Conservation (phyloP, 495 filamentous ascomycete genomes). For the Bombardia bombarda region DNA sequence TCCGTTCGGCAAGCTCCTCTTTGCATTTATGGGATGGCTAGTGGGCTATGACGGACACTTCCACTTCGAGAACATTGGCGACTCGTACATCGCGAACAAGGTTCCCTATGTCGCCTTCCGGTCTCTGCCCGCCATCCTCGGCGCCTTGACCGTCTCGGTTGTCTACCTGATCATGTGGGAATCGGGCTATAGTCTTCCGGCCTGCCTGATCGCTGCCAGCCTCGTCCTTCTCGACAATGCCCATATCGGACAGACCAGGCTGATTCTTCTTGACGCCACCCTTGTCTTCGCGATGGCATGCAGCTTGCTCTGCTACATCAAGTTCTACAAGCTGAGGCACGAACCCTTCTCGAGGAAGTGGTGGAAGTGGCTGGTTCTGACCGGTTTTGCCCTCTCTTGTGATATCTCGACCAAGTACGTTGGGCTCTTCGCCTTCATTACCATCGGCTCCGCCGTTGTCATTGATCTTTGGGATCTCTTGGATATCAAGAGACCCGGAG, state of each 20-base stretch:
- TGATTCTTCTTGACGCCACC: slow-evolving; percentile 93
- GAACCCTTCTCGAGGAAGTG: slow-evolving; percentile 86
- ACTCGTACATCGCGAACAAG: slow-evolving; percentile 94
- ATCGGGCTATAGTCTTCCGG: slow-evolving; percentile 91
- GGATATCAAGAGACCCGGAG: slow-evolving; percentile 72
- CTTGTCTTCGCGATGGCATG: slow-evolving; percentile 93
- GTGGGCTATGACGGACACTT: slow-evolving; percentile 94
- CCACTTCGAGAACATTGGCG: slow-evolving; percentile 97
- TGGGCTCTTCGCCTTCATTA: slow-evolving; percentile 93
- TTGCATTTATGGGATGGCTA: slow-evolving; percentile 94
- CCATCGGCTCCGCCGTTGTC: slow-evolving; percentile 85
- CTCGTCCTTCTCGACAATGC: slow-evolving; percentile 96
- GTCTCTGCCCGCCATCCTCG: slow-evolving; percentile 84
- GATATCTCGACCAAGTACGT: slow-evolving; percentile 99
- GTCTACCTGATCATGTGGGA: slow-evolving; percentile 99
- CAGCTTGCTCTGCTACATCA: slow-evolving; percentile 86
- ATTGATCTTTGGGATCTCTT: slow-evolving; percentile 95
- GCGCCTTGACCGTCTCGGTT: slow-evolving; percentile 87
- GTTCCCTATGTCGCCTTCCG: slow-evolving; percentile 95
- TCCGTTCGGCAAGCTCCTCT: slow-evolving; percentile 84
- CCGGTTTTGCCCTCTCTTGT: slow-evolving; percentile 87
- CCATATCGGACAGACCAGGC: slow-evolving; percentile 90
- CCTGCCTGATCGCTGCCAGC: slow-evolving; percentile 76
- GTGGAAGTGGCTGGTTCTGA: slow-evolving; percentile 99
- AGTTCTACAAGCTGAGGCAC: slow-evolving; percentile 95